Evolutionary conservation across 2,329 filamentous ascomycete species (phyloP).

Genomic region (Fusarium udum): DNA sequence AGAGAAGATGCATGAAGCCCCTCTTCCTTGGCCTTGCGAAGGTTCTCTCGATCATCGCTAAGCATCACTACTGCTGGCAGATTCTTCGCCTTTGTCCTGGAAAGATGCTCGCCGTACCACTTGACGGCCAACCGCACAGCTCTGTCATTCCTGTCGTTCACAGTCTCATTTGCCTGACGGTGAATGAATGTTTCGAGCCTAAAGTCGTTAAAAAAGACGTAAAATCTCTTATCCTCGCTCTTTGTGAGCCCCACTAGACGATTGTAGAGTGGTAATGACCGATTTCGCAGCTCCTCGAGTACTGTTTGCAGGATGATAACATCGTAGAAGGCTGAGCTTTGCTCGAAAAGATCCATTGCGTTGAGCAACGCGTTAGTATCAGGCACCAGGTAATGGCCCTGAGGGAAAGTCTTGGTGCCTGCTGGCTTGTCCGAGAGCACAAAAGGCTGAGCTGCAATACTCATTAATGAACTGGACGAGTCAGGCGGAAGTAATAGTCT

Average conservation of each 20-base stretch:
- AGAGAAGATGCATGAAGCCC: slow-evolving; percentile 75
- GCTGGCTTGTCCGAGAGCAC: slow-evolving; percentile 89
- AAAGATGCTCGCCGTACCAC: slow-evolving; percentile 90
- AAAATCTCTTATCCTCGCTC: slow-evolving; percentile 96
- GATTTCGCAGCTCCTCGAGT: slow-evolving; percentile 92
- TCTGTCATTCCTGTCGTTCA: slow-evolving; percentile 96
- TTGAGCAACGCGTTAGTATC: slow-evolving; percentile 96
- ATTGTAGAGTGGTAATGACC: slow-evolving; percentile 94
- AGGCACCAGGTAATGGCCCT: slow-evolving; percentile 92
- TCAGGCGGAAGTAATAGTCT: slow-evolving; percentile 34
- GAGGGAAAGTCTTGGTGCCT: slow-evolving; percentile 81
- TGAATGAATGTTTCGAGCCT: slow-evolving; percentile 87
- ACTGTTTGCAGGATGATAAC: slow-evolving; percentile 97
- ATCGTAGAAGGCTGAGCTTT: slow-evolving; percentile 90
- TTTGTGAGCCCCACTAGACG: slow-evolving; percentile 89
- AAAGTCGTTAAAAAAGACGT: slow-evolving; percentile 99
- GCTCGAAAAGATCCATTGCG: slow-evolving; percentile 97
- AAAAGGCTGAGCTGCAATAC: slow-evolving; percentile 74
- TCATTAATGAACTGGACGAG: slow-evolving; percentile 10
- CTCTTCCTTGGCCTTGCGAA: slow-evolving; percentile 82
- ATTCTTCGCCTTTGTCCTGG: slow-evolving; percentile 67
- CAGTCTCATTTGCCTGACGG: slow-evolving; percentile 79
- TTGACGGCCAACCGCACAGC: slow-evolving; percentile 85
- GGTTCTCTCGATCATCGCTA: slow-evolving; percentile 89
- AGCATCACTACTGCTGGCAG: slow-evolving; percentile 88